These are phyloP conservation scores for Hericium rajendrae DNA, from an alignment of 768 basidiomycete genomes.

Conservation along the genomic window DNA sequence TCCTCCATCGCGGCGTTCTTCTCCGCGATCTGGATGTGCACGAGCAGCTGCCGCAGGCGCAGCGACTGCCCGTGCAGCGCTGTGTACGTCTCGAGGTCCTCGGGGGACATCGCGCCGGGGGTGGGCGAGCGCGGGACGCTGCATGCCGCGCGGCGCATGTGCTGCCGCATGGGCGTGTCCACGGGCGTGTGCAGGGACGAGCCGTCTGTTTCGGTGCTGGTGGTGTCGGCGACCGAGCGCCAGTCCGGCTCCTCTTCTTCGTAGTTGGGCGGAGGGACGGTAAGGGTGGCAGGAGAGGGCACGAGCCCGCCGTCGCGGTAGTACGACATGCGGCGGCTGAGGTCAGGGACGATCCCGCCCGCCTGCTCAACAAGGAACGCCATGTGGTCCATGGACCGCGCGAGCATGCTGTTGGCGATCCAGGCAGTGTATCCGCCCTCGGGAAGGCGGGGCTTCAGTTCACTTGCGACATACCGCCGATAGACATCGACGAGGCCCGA, in stretches of 20 bases:
- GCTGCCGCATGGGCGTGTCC: slow-evolving; percentile 1
- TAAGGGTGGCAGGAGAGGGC: slow-evolving; percentile 2
- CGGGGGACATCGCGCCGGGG: slow-evolving; percentile 5
- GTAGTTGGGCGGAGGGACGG: slow-evolving; percentile 9
- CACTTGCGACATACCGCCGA: slow-evolving; percentile 48
- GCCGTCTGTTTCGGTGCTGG: slow-evolving; percentile 34
- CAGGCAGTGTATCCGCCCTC: slow-evolving; percentile 40
- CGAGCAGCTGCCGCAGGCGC: slow-evolving; percentile 24
- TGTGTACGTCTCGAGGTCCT: slow-evolving; percentile 20
- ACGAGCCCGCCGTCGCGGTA: neutral
- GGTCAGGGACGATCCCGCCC: slow-evolving; percentile 4
- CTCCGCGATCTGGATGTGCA: slow-evolving; percentile 30
- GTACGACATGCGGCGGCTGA: slow-evolving; percentile 6
- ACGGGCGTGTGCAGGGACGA: slow-evolving; percentile 39
- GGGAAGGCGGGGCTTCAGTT: slow-evolving; percentile 29
- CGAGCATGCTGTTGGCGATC: slow-evolving; percentile 45
- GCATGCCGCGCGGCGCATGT: slow-evolving; percentile 17
- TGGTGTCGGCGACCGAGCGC: slow-evolving; percentile 7
- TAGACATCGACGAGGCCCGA: slow-evolving; percentile 60
- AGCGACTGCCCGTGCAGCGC: slow-evolving; percentile 19
- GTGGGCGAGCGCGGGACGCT: slow-evolving; percentile 16
- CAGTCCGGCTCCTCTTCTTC: slow-evolving; percentile 28
- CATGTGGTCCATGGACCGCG: slow-evolving; percentile 31
- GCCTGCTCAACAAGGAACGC: slow-evolving; percentile 13
- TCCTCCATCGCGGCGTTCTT: slow-evolving; percentile 31